These are phyloP conservation scores for Lunularia cruciata DNA, from an alignment of 225 moss, liverwort and hornwort genomes.

Conservation along the genomic window DNA sequence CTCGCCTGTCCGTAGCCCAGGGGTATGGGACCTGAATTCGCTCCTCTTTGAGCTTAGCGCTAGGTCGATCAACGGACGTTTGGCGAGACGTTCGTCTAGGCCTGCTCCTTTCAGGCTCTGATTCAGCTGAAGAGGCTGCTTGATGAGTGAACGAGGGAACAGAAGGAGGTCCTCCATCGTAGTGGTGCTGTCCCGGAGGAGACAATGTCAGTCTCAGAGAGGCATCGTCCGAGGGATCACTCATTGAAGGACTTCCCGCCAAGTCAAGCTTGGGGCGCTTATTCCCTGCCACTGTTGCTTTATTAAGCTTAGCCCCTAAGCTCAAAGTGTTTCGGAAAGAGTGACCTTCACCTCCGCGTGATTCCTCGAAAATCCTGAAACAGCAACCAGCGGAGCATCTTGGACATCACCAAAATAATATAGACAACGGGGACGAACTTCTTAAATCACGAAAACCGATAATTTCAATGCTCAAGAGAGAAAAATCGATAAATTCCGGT, in stretches of 20 bases:
- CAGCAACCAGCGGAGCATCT: neutral
- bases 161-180: slow-evolving; percentile 38
- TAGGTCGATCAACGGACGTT: slow-evolving; percentile 66
- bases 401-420: slow-evolving; percentile 4
- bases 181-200: slow-evolving; percentile 59
- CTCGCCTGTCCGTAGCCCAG: slow-evolving; percentile 93
- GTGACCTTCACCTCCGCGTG: neutral
- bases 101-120: slow-evolving; percentile 39
- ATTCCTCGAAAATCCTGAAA: slow-evolving; percentile 17
- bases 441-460: too few relatives aligned
- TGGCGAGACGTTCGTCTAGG: slow-evolving; percentile 37
- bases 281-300: slow-evolving; percentile 66
- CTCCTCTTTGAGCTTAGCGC: slow-evolving; percentile 66
- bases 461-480: neutral
- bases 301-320: neutral
- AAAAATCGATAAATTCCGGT: too few relatives aligned
- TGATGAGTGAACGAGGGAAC: slow-evolving; percentile 38
- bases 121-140: slow-evolving; percentile 41
- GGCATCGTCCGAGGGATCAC: slow-evolving; percentile 73
- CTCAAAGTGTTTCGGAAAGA: neutral
- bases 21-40: slow-evolving; percentile 67
- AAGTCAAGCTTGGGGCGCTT: slow-evolving; percentile 60
- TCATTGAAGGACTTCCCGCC: slow-evolving; percentile 78
- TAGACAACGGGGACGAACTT: too few relatives aligned
- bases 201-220: slow-evolving; percentile 88